Evolutionary conservation across 495 filamentous ascomycete genomes (phyloP), one percentile per base, ranked within the genome.

Genomic region (Neurospora sp.): DNA sequence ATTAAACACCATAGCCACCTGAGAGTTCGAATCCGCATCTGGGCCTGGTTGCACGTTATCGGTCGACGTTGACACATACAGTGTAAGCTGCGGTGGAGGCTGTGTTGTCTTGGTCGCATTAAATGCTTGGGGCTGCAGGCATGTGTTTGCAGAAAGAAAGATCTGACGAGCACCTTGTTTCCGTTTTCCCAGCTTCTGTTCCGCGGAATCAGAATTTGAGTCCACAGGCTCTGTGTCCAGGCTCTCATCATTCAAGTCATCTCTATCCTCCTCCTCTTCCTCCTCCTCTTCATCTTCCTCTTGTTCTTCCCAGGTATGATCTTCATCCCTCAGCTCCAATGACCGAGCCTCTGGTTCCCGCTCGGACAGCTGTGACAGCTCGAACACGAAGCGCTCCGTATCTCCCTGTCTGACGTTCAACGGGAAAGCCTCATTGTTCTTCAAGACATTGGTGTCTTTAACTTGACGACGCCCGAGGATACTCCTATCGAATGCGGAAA

Each of bases 111-210:
- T 81, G 68, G 76, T 78, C 14, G 74, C 79, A 69, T 74, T 78
- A 74, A 80, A 86, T 85, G 74, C 85, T 77, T 70, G 73, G 71
- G 94, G 94, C 75, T 94, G 93, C 18, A 85, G 75, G 80, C 94
- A 98, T 8, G 92, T 91, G 72, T 91, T 96, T 41, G 94, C 86
- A 4, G 93, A 92, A 69, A 98, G 85, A 75, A 90, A 97, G 8
- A 97, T 82, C 1, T 83, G 89, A 20, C 82, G 85, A 7, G 83
- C 71, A 2, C 74, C 16, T 37, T 71, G 69, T 71, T 82, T 79
- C 44, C 82, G 78, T 35, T 71, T 77, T 7, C 10, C 16, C 39
- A 81, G 71, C 59, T 69, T 75, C 70, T 70, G 69, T 70, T 75
- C 68, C 45, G 41, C 47, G 45, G 12, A 61, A 16, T 12, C 12